phyloP scores from a whole-genome alignment of 345 rosid species.

The Raphanus sativus region DNA sequence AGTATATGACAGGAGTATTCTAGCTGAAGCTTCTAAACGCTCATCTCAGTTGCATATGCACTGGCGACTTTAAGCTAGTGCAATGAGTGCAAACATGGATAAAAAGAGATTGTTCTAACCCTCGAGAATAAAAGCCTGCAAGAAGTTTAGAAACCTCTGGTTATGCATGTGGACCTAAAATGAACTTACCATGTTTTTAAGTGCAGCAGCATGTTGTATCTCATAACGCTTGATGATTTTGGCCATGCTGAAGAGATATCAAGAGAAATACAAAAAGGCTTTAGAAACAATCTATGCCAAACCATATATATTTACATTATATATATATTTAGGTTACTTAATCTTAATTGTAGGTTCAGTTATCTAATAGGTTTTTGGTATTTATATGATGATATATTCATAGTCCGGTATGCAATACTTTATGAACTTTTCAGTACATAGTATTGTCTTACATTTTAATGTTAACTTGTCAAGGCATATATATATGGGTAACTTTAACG shows the following conservation, averaged over 20 bases:
- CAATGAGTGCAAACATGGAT: neutral
- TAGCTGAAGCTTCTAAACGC: neutral
- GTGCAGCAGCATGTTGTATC: conserved; percentile 9
- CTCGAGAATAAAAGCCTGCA: neutral
- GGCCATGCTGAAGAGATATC: conserved; percentile 22
- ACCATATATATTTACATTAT: neutral
- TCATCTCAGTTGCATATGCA: neutral
- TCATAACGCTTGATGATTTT: conserved; percentile 15
- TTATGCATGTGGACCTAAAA: neutral
- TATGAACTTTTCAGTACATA: neutral
- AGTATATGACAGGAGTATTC: neutral
- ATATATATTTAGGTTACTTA: neutral
- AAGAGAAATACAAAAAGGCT: neutral
- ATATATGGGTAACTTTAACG: neutral
- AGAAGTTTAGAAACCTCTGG: neutral
- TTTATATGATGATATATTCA: neutral
- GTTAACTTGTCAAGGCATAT: neutral
- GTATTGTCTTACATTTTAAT: neutral
- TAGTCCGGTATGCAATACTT: neutral
- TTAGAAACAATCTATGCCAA: neutral
- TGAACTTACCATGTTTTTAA: conserved; percentile 21
- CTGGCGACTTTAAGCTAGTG: too few species aligned
- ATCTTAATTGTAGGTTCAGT: neutral
- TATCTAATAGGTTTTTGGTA: neutral
- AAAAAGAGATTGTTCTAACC: neutral